These are phyloP conservation scores for Colletotrichum neosansevieriae DNA, from an alignment of 2,329 filamentous ascomycete species.

Conservation along the genomic window DNA sequence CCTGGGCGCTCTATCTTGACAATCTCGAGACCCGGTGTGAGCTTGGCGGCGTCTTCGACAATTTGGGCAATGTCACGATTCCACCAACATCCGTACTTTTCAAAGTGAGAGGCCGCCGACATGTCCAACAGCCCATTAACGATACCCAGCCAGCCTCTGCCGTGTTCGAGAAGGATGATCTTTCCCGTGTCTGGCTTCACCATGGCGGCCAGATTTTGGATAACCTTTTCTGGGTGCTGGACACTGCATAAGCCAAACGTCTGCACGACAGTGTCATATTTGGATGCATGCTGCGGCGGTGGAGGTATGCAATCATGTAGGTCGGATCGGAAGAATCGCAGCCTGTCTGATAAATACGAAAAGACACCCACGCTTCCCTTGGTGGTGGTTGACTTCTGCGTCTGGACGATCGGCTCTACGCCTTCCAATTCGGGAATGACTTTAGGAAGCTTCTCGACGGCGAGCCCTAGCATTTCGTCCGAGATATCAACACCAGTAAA, in stretches of 20 bases:
- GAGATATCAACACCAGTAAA: slow-evolving; percentile 74
- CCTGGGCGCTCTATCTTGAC: slow-evolving; percentile 65
- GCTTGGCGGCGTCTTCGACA: slow-evolving; percentile 60
- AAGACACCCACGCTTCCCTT: not conserved
- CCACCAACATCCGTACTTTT: slow-evolving; percentile 76
- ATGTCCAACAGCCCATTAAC: slow-evolving; percentile 69
- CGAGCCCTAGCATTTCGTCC: slow-evolving; percentile 69
- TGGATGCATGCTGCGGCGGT: slow-evolving; percentile 42
- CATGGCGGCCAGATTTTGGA: slow-evolving; percentile 64
- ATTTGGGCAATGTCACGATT: slow-evolving; percentile 72
- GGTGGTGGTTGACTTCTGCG: not conserved
- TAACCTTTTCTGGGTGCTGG: slow-evolving; percentile 64
- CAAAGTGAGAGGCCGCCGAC: slow-evolving; percentile 67
- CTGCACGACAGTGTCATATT: slow-evolving; percentile 51
- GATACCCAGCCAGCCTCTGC: slow-evolving; percentile 65
- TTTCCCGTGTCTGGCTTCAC: slow-evolving; percentile 67
- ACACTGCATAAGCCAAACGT: slow-evolving; percentile 76
- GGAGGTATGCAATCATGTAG: slow-evolving; percentile 58
- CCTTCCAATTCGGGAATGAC: slow-evolving; percentile 54
- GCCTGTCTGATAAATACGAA: slow-evolving; percentile 54
- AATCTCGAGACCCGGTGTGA: slow-evolving; percentile 67
- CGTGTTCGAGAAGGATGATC: slow-evolving; percentile 73
- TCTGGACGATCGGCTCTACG: slow-evolving; percentile 40
- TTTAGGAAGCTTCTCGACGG: slow-evolving; percentile 63
- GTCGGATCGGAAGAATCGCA: slow-evolving; percentile 64